A percentile compares a stretch with the other conserved stretches of the same genome.
phyloP scores from a whole-genome alignment of 2,329 filamentous ascomycete species.

The Colletotrichum scovillei region DNA sequence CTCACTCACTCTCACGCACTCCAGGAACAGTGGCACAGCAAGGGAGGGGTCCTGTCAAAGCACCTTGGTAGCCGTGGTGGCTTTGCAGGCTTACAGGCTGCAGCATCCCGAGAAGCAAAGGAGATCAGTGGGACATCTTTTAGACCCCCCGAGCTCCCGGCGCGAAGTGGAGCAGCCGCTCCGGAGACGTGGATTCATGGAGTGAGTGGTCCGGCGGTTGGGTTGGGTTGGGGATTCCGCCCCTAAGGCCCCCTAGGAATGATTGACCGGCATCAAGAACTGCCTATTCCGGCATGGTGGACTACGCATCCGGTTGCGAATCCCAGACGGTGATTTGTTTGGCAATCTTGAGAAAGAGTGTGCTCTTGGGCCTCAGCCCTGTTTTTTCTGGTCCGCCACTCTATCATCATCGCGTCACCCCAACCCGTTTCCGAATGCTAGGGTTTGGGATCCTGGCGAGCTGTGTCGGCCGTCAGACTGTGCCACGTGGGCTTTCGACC shows the following conservation, averaged over 20 bases:
- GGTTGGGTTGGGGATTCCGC: background rate
- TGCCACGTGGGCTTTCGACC: constrained; percentile 5
- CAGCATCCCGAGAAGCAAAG: constrained; percentile 25
- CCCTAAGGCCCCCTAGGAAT: background rate
- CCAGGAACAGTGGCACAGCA: background rate
- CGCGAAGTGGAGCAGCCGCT: background rate
- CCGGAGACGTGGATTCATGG: background rate
- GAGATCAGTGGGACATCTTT: constrained; percentile 15
- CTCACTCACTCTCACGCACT: no score
- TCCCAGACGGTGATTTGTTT: background rate
- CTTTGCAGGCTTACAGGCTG: background rate
- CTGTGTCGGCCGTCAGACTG: background rate
- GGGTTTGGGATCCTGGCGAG: background rate
- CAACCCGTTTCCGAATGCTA: background rate
- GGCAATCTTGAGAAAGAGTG: background rate
- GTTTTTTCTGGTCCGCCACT: constrained; percentile 15
- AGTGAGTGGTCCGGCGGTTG: constrained; percentile 5
- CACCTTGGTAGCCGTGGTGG: background rate
- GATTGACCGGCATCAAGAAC: constrained; percentile 4
- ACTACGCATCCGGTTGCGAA: background rate
- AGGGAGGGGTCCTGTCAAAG: background rate
- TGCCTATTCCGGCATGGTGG: constrained; percentile 15
- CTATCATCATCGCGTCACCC: constrained; percentile 31
- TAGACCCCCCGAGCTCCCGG: constrained; percentile 4
- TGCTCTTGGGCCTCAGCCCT: constrained; percentile 3